Evolutionary conservation across 2,329 filamentous ascomycete species (phyloP).

Genomic region (Colletotrichum higginsianum): DNA sequence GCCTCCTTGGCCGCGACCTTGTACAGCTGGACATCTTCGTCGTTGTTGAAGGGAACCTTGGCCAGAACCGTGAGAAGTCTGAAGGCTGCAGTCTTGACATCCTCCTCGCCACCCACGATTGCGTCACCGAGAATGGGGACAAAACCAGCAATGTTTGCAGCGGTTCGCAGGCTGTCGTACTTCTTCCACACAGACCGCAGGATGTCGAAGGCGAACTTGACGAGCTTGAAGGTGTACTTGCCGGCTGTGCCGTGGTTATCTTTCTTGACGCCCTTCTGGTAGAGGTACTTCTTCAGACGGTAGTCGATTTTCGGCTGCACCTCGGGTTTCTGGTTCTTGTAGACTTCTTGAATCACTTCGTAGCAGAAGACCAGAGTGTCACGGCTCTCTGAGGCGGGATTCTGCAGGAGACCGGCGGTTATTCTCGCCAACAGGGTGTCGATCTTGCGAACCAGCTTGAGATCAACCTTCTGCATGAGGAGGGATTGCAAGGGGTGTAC

Average conservation of each 20-base stretch:
- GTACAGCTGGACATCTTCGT: constrained; percentile 74
- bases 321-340: constrained; percentile 72
- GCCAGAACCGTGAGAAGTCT: constrained; percentile 88
- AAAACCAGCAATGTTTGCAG: constrained; percentile 86
- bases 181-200: constrained; percentile 89
- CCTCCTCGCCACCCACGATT: constrained; percentile 87
- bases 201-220: constrained; percentile 89
- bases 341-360: constrained; percentile 90
- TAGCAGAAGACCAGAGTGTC: constrained; percentile 96
- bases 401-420: constrained; percentile 85
- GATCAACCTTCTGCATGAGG: constrained; percentile 85
- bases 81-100: constrained; percentile 91
- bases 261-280: constrained; percentile 85
- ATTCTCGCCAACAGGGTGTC: constrained; percentile 90
- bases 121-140: constrained; percentile 91
- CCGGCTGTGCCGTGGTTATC: constrained; percentile 80
- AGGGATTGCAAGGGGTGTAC: constrained; percentile 84
- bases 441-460: constrained; percentile 88
- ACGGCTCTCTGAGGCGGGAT: constrained; percentile 81
- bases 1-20: constrained; percentile 89
- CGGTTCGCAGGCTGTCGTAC: constrained; percentile 83
- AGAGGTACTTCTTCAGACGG: constrained; percentile 79
- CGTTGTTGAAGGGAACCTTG: constrained; percentile 84
- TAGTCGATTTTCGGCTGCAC: constrained; percentile 71
- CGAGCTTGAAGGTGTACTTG: constrained; percentile 88